Percentiles rank a stretch among this genome's conserved stretches.
phyloP scores from a whole-genome alignment of 306 rosid genomes.

The Cajanus cajan region DNA sequence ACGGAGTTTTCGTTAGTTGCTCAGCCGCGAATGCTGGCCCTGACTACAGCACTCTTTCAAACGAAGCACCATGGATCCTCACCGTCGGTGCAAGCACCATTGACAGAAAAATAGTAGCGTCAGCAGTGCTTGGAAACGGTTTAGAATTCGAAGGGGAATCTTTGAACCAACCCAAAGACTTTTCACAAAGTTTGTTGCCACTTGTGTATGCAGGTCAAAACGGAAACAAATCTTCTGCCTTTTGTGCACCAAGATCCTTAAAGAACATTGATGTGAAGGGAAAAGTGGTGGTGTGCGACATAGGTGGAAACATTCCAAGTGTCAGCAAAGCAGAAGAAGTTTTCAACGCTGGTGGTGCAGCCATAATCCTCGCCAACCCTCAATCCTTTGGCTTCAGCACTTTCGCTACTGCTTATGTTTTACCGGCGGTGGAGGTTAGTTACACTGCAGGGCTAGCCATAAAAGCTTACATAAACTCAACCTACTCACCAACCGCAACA shows the following conservation, averaged over 20 bases:
- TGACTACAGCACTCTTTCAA: constrained; percentile 33
- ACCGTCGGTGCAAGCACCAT: constrained; percentile 56
- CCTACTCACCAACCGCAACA: constrained; percentile 38
- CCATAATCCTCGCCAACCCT: constrained; percentile 48
- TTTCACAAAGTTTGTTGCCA: constrained; percentile 27
- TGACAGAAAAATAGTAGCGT: constrained; percentile 55
- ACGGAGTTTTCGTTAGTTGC: constrained; percentile 72
- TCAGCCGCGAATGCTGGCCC: constrained; percentile 76
- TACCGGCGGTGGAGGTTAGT: constrained; percentile 49
- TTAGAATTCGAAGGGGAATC: constrained; percentile 47
- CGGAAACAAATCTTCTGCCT: neutral
- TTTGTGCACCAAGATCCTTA: constrained; percentile 39
- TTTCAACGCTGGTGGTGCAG: constrained; percentile 43
- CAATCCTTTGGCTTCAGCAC: constrained; percentile 9
- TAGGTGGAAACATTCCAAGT: constrained; percentile 21
- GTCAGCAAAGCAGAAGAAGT: constrained; percentile 31
- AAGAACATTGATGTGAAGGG: constrained; percentile 31
- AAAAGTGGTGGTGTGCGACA: constrained; percentile 54
- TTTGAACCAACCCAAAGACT: constrained; percentile 35
- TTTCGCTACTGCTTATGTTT: constrained; percentile 32
- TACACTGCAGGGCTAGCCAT: constrained; percentile 35
- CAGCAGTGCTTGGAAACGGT: constrained; percentile 50
- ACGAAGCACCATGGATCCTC: constrained; percentile 78
- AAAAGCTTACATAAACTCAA: constrained; percentile 44
- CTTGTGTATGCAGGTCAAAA: constrained; percentile 47